A percentile compares a stretch with the other conserved stretches of the same genome.
Conservation (phyloP, 768 basidiomycete species). For the Hericium rajendrae region DNA sequence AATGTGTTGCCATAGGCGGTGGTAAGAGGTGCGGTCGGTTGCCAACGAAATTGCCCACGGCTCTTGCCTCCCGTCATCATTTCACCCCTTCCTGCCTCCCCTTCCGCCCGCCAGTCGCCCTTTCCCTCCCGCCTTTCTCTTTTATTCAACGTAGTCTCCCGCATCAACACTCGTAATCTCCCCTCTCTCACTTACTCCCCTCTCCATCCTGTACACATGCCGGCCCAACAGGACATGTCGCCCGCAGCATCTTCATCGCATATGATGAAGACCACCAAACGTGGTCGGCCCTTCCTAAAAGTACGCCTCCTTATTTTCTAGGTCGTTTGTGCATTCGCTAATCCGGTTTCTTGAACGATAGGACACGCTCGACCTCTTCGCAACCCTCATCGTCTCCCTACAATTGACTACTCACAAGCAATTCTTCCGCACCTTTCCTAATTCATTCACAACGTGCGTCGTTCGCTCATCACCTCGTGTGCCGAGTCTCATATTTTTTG, state of each 20-base stretch:
- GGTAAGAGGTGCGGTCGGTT: neutral
- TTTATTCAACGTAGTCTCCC: slow-evolving; percentile 1
- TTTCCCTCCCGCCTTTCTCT: slow-evolving; percentile 4
- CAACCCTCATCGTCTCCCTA: slow-evolving; percentile 91
- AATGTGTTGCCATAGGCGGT: neutral
- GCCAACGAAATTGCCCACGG: slow-evolving; percentile 1
- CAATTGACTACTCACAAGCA: slow-evolving; percentile 84
- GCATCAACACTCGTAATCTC: slow-evolving; percentile 4
- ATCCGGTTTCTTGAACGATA: slow-evolving; percentile 23
- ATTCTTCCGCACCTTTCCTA: slow-evolving; percentile 90
- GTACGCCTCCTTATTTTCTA: slow-evolving; percentile 29
- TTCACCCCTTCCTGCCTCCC: neutral
- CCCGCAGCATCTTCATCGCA: slow-evolving; percentile 67
- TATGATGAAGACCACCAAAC: slow-evolving; percentile 98
- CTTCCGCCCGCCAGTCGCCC: neutral
- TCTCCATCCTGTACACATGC: slow-evolving; percentile 24
- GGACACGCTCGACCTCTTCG: slow-evolving; percentile 98
- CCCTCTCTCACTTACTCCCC: slow-evolving; percentile 14
- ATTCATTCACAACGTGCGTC: slow-evolving; percentile 92
- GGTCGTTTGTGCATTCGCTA: neutral
- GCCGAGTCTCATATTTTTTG: slow-evolving; percentile 6
- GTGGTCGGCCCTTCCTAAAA: slow-evolving; percentile 90
- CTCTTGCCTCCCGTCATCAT: neutral
- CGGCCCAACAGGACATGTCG: slow-evolving; percentile 23
- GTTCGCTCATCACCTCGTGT: slow-evolving; percentile 6